Base-by-base conservation (phyloP, 768 basidiomycete genomes). In the Sistotremastrum niveocremeum region DNA sequence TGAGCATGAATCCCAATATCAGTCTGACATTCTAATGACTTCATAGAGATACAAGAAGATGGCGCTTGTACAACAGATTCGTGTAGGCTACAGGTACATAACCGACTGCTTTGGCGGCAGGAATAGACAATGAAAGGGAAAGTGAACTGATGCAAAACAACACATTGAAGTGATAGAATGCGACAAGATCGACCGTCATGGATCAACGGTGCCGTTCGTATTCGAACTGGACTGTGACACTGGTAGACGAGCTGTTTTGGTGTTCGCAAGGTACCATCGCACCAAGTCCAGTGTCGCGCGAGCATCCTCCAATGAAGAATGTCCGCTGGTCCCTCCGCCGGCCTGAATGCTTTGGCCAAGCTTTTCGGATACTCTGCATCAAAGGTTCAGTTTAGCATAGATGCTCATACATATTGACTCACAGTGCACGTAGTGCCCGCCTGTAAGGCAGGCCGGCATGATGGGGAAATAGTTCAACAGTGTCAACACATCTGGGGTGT, bases 241-340 rank as follows among this genome's bases (percentile, higher is more conserved):
- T 20, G 20, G 20, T 20, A 20, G 20, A 20, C 20, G 20, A 20
- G 20, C 20, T 20, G 20, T 37, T 46, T 20, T 62, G 20, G 20
- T 76, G 52, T 87, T 79, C 51, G 81, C 60, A 42, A 93, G 65
- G 61, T 81, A 77, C 81, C 83, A 90, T 49, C 81, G 72, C 20
- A 97, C 81, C 12, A 94, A 75, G 55, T 98, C 84, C 37, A 98
- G 69, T 2, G 94, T 88, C 1, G 89, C 85, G 28, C 76, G 62
- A 1, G 90, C 88, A 63, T 98, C 94, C 61, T 93, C 91, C 1
- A 86, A 68, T 0, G 89, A 90, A 42, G 84, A 88, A 65, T 98
- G 94, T 2, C 93, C 93, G 5, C 70, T 68, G 8, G 74, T 71
- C 5, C 75, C 76, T 32, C 72, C 84, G 29, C 84, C 84, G 7